Percentiles rank a stretch among this genome's conserved stretches.
Conservation (phyloP, 169 alveolate genomes). For the Cryptosporidium meleagridis region DNA sequence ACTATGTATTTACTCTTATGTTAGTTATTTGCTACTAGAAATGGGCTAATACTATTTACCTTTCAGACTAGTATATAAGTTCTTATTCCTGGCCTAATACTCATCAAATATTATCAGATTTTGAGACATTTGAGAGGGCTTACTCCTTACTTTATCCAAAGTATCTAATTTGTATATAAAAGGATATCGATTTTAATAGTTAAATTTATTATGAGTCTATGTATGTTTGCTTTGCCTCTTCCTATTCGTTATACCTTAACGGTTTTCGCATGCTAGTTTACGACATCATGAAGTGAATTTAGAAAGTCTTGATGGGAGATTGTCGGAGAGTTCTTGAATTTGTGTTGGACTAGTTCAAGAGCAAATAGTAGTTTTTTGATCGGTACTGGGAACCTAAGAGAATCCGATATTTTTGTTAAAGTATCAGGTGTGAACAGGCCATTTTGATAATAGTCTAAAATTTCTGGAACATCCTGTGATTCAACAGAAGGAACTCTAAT, state of each 20-base stretch:
- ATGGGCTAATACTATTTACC: neutral
- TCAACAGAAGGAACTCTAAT: slow-evolving; percentile 46
- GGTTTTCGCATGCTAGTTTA: neutral
- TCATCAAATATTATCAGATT: neutral
- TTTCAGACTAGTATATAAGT: neutral
- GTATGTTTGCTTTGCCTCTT: neutral
- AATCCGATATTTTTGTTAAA: slow-evolving; percentile 34
- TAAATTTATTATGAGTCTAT: neutral
- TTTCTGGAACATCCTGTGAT: slow-evolving; percentile 54
- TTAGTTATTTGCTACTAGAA: neutral
- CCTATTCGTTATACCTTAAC: neutral
- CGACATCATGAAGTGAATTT: slow-evolving; percentile 46
- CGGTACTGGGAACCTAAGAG: slow-evolving; percentile 45
- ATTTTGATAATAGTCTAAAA: slow-evolving; percentile 49
- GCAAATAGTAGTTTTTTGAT: slow-evolving; percentile 60
- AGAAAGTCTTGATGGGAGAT: slow-evolving; percentile 38
- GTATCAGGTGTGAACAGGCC: slow-evolving; percentile 28
- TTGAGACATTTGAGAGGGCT: neutral
- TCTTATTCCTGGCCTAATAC: neutral
- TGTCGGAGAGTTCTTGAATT: neutral
- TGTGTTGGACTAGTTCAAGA: slow-evolving; percentile 41
- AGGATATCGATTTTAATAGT: slow-evolving; percentile 32
- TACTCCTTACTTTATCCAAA: neutral
- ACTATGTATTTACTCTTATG: neutral
- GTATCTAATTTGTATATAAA: slow-evolving; percentile 23